A percentile compares a stretch with the other conserved stretches of the same genome.
Evolutionary conservation across 345 rosid genomes (phyloP).

Genomic region (Salix purpurea): DNA sequence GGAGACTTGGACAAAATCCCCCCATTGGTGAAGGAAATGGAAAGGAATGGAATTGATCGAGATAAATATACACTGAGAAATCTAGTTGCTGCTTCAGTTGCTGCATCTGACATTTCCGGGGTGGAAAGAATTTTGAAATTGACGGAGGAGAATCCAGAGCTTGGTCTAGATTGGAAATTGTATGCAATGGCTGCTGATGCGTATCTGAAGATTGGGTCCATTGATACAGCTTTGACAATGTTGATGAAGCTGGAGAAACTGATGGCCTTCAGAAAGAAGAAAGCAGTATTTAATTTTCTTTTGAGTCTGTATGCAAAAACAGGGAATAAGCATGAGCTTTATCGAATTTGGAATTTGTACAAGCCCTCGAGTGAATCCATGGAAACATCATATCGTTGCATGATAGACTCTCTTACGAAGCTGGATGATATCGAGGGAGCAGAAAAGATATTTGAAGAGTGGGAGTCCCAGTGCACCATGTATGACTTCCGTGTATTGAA

Average conservation of each 20-base stretch:
- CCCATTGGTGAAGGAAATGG: conserved; percentile 22
- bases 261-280: neutral
- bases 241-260: conserved; percentile 21
- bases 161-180: conserved; percentile 10
- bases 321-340: conserved; percentile 25
- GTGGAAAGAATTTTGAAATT: conserved; percentile 20
- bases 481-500: conserved; percentile 20
- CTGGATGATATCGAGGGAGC: conserved; percentile 37
- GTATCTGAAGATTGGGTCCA: conserved; percentile 19
- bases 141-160: neutral
- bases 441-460: conserved; percentile 29
- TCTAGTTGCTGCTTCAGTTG: conserved; percentile 12
- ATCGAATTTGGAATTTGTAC: conserved; percentile 24
- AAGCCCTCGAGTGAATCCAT: neutral
- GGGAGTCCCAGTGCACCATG: conserved; percentile 14
- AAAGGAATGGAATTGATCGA: conserved; percentile 14
- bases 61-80: conserved; percentile 15
- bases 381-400: neutral
- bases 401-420: conserved; percentile 18
- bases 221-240: conserved; percentile 18
- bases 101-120: conserved; percentile 15
- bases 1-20: conserved; percentile 20
- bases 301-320: conserved; percentile 13
- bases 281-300: no score
- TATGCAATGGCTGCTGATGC: conserved; percentile 26